Evolutionary conservation across 257 asterid species (phyloP), one percentile per base, ranked within the genome.

Genomic region (Ligustrum vulgare): DNA sequence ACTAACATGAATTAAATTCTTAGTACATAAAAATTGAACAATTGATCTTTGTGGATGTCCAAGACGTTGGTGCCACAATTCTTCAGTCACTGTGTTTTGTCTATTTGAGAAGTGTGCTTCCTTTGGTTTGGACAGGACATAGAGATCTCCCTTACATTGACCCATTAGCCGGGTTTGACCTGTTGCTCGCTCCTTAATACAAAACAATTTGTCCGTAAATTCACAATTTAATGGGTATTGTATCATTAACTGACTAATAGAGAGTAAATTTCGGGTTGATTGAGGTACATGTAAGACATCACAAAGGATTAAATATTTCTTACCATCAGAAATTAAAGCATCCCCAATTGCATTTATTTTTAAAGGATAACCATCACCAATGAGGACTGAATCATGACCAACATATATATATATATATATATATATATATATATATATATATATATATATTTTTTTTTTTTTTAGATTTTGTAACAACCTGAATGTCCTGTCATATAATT

Each of bases 71-170:
- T 36, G 72, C 72, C 72, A 36, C 45, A 69, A 18, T 15, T 39
- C 73, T 6, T 9, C 31, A 15, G 7, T 69, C 20, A 16, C 11
- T 8, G n/a, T 4, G 45, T 41, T 20, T 32, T 32, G 15, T 37
- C n/a, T 20, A 34, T 32, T 35, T 7, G 58, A 69, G 35, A 69
- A 69, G 36, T 69, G 73, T 15, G 73, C 22, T 39, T 69, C 73
- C 15, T 23, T 62, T 62, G 31, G 33, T 62, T 22, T 62, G 34
- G 34, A 28, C n/a, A 62, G 35, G 35, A 62, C 34, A 28, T 62
- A 62, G 4, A 62, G 34, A 28, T 62, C 67, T 2, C 67, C 34
- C 16, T 22, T 62, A 62, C 67, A 8, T 62, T 62, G 34, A 8
- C 34, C 67, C 32, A 62, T 62, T 22, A 62, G 35, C 67, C 1